Conservation (phyloP, 192 early-diverging fungal species). For the Pilobolus umbonatus region DNA sequence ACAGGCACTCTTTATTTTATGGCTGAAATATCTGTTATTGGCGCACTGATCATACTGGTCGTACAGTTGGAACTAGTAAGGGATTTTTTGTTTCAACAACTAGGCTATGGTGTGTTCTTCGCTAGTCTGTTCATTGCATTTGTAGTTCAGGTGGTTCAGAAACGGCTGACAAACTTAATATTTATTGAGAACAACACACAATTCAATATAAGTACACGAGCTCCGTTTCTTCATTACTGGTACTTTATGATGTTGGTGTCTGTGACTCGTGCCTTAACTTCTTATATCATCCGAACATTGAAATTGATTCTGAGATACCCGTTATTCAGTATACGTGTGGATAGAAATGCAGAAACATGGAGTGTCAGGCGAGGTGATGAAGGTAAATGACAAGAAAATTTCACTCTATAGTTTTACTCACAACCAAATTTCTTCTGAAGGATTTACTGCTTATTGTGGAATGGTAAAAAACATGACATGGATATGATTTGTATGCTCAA, state of each 20-base stretch:
- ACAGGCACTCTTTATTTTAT: slow-evolving; percentile 34
- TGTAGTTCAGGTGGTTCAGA: slow-evolving; percentile 29
- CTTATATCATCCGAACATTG: slow-evolving; percentile 29
- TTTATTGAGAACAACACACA: slow-evolving; percentile 18
- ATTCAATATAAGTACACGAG: slow-evolving; percentile 22
- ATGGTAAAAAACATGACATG: slow-evolving; percentile 24
- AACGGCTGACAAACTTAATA: slow-evolving; percentile 25
- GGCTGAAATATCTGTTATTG: slow-evolving; percentile 30
- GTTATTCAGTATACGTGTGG: slow-evolving; percentile 29
- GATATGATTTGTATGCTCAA: background rate
- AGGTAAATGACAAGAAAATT: slow-evolving; percentile 2
- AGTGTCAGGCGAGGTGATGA: slow-evolving; percentile 34
- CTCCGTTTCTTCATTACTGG: slow-evolving; percentile 31
- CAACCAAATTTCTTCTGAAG: background rate
- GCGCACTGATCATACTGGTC: slow-evolving; percentile 14
- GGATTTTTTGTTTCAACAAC: slow-evolving; percentile 15
- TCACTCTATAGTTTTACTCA: background rate
- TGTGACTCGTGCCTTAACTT: slow-evolving; percentile 32
- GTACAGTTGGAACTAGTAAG: slow-evolving; percentile 16
- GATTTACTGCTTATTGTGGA: slow-evolving; percentile 31
- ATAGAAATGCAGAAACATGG: slow-evolving; percentile 37
- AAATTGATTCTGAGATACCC: slow-evolving; percentile 32
- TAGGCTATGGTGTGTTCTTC: slow-evolving; percentile 30
- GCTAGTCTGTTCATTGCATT: slow-evolving; percentile 33
- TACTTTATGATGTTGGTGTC: slow-evolving; percentile 38